Conservation (phyloP, 352 stramenopile genomes). For the Phytopythium delawarense region DNA sequence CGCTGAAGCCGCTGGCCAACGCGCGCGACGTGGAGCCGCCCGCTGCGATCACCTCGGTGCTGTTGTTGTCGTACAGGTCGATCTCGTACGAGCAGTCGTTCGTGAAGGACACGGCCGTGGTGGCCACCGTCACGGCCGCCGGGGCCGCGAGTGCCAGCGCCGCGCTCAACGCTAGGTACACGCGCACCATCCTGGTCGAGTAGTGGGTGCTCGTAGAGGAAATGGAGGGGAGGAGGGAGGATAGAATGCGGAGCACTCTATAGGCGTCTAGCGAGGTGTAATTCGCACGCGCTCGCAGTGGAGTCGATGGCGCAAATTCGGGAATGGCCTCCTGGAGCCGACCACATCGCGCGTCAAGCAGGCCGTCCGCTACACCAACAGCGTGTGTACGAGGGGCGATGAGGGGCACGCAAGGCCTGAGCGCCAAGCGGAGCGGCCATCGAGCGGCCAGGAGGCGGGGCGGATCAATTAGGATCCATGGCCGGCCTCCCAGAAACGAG, state of each 20-base stretch:
- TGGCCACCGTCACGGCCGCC: constrained; percentile 22
- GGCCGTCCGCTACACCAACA: background rate
- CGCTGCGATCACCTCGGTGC: constrained; percentile 18
- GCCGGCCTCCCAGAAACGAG: background rate
- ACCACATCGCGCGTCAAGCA: background rate
- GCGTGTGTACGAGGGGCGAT: background rate
- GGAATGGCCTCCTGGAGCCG: background rate
- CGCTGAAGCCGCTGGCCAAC: constrained; percentile 32
- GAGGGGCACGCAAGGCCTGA: background rate
- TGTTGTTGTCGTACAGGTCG: constrained; percentile 46
- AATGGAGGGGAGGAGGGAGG: no score
- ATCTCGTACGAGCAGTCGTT: constrained; percentile 46
- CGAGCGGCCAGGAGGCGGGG: background rate
- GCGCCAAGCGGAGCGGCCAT: background rate
- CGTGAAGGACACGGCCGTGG: constrained; percentile 23
- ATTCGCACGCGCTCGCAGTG: constrained; percentile 4
- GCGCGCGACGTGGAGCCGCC: constrained; percentile 26
- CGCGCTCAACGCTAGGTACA: constrained; percentile 21
- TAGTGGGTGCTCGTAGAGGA: background rate
- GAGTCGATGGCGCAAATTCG: constrained; percentile 9
- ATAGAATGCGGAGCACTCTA: constrained; percentile 3
- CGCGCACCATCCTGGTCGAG: constrained; percentile 17
- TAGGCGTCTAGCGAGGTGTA: background rate
- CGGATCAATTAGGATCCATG: constrained; percentile 7
- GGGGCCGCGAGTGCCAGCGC: constrained; percentile 22